These are phyloP conservation scores for Talaromyces sp. DNA, from an alignment of 2,329 filamentous ascomycete species.

Conservation along the genomic window DNA sequence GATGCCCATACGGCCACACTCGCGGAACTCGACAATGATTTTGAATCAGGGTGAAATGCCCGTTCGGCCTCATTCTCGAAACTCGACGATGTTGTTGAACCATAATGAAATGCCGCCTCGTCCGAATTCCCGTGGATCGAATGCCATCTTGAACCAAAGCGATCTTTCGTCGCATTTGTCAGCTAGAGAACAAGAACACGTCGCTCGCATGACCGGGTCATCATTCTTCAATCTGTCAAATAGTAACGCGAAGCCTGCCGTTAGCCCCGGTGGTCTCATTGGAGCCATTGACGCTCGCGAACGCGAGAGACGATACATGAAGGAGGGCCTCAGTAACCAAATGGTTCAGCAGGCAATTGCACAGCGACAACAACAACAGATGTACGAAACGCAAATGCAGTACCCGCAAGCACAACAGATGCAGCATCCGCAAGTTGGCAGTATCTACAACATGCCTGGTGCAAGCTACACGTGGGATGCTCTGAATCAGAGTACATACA, in stretches of 20 bases:
- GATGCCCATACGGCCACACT: conserved; percentile 46
- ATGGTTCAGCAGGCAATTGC: conserved; percentile 71
- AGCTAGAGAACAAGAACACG: conserved; percentile 81
- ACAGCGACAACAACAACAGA: conserved; percentile 59
- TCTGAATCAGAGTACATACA: conserved; percentile 28
- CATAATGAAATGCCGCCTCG: conserved; percentile 22
- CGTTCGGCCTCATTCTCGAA: conserved; percentile 3
- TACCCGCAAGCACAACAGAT: conserved; percentile 30
- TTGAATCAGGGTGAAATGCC: conserved; percentile 47
- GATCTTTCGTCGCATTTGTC: conserved; percentile 64
- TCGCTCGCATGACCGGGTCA: conserved; percentile 76
- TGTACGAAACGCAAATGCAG: conserved; percentile 39
- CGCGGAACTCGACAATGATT: conserved; percentile 55
- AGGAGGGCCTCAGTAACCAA: conserved; percentile 64
- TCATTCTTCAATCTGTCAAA: conserved; percentile 67
- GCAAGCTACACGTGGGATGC: conserved; percentile 39
- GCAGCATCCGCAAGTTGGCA: conserved; percentile 23
- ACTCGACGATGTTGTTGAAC: conserved; percentile 12
- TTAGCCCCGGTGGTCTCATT: conserved; percentile 61
- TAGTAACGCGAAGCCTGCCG: conserved; percentile 50
- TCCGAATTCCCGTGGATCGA: conserved; percentile 59
- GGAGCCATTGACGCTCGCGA: conserved; percentile 78
- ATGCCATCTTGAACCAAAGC: conserved; percentile 48
- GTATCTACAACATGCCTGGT: conserved; percentile 35
- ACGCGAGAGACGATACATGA: conserved; percentile 69